Evolutionary conservation across 1,284 basidiomycete species (phyloP).

Genomic region (Afroboletus lepidellus): DNA sequence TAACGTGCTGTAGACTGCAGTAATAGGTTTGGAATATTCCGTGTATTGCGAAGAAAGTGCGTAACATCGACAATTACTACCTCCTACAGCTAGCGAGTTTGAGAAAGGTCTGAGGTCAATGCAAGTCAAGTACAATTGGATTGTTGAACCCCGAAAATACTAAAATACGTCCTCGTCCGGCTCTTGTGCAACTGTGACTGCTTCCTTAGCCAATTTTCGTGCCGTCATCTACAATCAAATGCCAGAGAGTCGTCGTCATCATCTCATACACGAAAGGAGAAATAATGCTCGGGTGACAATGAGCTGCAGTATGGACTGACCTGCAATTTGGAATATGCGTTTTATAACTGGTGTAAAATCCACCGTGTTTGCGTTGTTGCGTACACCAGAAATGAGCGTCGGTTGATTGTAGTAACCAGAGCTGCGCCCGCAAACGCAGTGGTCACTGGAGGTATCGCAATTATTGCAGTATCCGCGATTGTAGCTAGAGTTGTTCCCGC

Average conservation of each 20-base stretch:
- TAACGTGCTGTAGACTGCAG: neutral
- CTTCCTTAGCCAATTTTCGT: no score
- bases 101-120: neutral
- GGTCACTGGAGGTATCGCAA: no score
- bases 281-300: no score
- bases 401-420: neutral
- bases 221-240: neutral
- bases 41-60: neutral
- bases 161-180: no score
- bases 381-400: neutral
- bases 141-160: no score
- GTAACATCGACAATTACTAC: neutral
- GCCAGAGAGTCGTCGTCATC: neutral
- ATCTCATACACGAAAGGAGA: neutral
- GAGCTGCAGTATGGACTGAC: constrained; percentile 2
- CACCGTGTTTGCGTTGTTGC: constrained; percentile 8
- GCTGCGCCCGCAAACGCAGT: no score
- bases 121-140: neutral
- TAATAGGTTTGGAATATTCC: neutral
- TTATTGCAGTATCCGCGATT: no score
- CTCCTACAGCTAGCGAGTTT: neutral
- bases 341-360: constrained; percentile 20
- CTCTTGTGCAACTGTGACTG: no score
- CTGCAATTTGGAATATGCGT: constrained; percentile 9
- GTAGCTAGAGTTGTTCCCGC: no score